A percentile compares a stretch with the other conserved stretches of the same genome.
These are phyloP conservation scores for Kokia cookei DNA, from an alignment of 441 rosid genomes.

Conservation along the genomic window DNA sequence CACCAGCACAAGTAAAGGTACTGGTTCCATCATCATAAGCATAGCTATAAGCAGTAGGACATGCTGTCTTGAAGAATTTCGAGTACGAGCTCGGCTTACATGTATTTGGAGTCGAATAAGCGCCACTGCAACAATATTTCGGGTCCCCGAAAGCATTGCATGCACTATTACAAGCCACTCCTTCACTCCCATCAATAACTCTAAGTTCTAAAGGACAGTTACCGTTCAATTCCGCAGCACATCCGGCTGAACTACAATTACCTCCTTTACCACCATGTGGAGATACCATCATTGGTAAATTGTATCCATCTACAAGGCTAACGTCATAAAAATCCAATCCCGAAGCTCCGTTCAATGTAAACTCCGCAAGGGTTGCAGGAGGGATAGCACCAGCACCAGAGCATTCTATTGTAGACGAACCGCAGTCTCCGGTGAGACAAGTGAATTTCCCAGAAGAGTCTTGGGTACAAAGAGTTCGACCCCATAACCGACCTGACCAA, in stretches of 20 bases:
- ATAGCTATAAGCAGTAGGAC: constrained; percentile 83
- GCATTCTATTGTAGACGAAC: constrained; percentile 63
- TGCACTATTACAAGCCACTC: constrained; percentile 81
- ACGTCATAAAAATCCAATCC: constrained; percentile 80
- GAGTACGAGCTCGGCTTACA: constrained; percentile 78
- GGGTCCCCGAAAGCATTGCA: constrained; percentile 73
- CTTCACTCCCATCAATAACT: constrained; percentile 35
- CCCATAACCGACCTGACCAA: constrained; percentile 99
- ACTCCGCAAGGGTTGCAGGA: constrained; percentile 78
- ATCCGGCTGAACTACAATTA: constrained; percentile 61
- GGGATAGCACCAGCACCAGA: constrained; percentile 74
- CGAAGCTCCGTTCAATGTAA: constrained; percentile 58
- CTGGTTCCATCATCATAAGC: constrained; percentile 90
- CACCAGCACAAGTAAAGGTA: constrained; percentile 68
- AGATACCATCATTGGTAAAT: constrained; percentile 57
- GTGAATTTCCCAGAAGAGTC: constrained; percentile 58
- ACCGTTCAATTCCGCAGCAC: constrained; percentile 60
- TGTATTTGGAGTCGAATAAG: constrained; percentile 54
- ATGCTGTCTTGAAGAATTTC: constrained; percentile 58
- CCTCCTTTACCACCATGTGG: constrained; percentile 61
- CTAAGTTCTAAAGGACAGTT: constrained; percentile 66
- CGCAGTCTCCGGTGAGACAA: constrained; percentile 77
- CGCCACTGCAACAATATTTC: constrained; percentile 77
- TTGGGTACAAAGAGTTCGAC: constrained; percentile 64
- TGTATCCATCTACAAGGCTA: constrained; percentile 90